Percentiles rank a stretch among this genome's conserved stretches.
Conservation (phyloP, 2,329 filamentous ascomycete species). For the Phoma sp. region DNA sequence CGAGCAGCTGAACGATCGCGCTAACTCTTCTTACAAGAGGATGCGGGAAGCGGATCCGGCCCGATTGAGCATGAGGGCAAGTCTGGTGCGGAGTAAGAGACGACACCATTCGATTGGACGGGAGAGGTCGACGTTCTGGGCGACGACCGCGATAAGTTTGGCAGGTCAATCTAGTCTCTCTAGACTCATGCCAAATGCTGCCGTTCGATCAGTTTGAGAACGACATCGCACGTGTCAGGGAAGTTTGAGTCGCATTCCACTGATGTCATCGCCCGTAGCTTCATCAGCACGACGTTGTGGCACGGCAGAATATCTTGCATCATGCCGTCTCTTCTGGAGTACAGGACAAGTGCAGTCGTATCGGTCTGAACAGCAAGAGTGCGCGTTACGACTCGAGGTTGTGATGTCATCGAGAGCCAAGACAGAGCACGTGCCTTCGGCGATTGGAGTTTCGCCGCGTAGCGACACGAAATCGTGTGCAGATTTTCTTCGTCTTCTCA, state of each 20-base stretch:
- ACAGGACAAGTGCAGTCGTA: no score
- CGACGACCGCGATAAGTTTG: neutral
- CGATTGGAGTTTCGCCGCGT: slow-evolving; percentile 1
- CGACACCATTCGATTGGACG: slow-evolving; percentile 1
- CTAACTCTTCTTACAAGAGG: slow-evolving; percentile 7
- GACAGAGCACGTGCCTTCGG: slow-evolving; percentile 2
- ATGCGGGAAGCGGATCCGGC: slow-evolving; percentile 11
- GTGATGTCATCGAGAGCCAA: slow-evolving; percentile 23
- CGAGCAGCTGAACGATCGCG: slow-evolving; percentile 3
- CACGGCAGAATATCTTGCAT: neutral
- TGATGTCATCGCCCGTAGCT: neutral
- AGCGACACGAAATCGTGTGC: slow-evolving; percentile 9
- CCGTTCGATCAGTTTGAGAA: no score
- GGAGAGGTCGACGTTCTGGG: no score
- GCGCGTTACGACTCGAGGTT: neutral
- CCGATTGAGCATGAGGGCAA: slow-evolving; percentile 7
- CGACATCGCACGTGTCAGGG: no score
- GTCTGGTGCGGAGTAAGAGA: neutral
- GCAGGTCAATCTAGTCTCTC: no score
- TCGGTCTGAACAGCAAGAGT: neutral
- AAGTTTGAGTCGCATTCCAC: neutral
- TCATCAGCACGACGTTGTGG: neutral
- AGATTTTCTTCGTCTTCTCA: slow-evolving; percentile 3
- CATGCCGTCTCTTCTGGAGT: neutral
- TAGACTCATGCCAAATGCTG: no score